These are phyloP conservation scores for Fusarium hainanense DNA, from an alignment of 2,329 filamentous ascomycete genomes.

Conservation along the genomic window DNA sequence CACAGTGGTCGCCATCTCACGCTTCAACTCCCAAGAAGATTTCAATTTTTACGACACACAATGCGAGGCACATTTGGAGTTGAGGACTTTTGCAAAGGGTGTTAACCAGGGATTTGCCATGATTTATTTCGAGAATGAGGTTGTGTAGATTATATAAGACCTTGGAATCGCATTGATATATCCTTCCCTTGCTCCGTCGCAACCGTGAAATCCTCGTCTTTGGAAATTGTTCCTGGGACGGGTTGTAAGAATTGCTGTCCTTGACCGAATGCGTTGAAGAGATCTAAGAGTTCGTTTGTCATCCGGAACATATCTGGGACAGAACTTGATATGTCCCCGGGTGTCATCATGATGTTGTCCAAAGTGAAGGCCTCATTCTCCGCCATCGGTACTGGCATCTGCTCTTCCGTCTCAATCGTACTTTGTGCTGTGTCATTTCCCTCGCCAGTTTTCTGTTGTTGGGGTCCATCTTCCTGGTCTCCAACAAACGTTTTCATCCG, in stretches of 20 bases:
- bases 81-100: conserved; percentile 48
- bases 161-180: conserved; percentile 50
- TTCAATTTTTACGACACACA: conserved; percentile 70
- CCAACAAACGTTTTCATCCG: conserved; percentile 45
- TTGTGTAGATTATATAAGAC: conserved; percentile 41
- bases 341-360: conserved; percentile 25
- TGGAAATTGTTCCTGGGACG: conserved; percentile 20
- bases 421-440: fast-evolving
- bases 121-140: conserved; percentile 59
- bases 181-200: conserved; percentile 42
- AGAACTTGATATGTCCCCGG: conserved; percentile 24
- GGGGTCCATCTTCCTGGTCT: conserved; percentile 2
- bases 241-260: conserved; percentile 41
- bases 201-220: conserved; percentile 13
- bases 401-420: neutral
- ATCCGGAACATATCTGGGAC: conserved; percentile 51
- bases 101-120: conserved; percentile 58
- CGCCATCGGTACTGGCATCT: neutral
- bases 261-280: conserved; percentile 52
- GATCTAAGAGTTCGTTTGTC: conserved; percentile 50
- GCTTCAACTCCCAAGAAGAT: conserved; percentile 67
- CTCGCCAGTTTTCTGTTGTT: no score
- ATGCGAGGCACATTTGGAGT: conserved; percentile 48
- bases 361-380: neutral
- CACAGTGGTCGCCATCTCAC: conserved; percentile 66